Evolutionary conservation across 2,329 filamentous ascomycete genomes (phyloP).

Genomic region (Claviceps sorghi): DNA sequence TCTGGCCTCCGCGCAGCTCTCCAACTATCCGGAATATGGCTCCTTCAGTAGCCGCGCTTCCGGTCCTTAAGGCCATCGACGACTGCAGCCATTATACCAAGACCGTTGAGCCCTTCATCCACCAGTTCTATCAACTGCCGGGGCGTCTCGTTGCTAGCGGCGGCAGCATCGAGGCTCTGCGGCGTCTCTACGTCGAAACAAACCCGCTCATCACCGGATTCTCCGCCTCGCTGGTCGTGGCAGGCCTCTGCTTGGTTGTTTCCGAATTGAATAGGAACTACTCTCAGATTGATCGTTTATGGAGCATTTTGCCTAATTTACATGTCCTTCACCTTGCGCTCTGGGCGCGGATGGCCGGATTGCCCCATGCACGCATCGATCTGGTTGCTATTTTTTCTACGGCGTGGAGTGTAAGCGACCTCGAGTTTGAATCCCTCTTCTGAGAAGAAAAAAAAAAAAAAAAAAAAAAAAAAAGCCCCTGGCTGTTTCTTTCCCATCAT

Average conservation of each 20-base stretch:
- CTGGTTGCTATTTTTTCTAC: constrained; percentile 54
- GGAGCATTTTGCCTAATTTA: constrained; percentile 77
- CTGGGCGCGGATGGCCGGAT: constrained; percentile 65
- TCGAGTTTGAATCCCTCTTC: neutral
- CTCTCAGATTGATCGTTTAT: constrained; percentile 88
- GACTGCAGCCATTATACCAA: constrained; percentile 66
- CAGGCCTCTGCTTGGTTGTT: constrained; percentile 54
- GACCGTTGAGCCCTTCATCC: constrained; percentile 60
- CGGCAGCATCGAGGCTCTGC: constrained; percentile 45
- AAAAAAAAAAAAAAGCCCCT: no score
- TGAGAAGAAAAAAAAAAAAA: no score
- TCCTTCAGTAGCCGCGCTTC: constrained; percentile 46
- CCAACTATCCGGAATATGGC: neutral
- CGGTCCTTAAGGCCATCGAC: constrained; percentile 50
- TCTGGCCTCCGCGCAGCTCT: neutral
- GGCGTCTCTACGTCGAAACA: constrained; percentile 63
- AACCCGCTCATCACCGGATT: constrained; percentile 73
- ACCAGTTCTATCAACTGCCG: constrained; percentile 57
- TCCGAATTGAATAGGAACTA: constrained; percentile 87
- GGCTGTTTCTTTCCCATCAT: neutral
- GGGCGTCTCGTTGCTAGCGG: constrained; percentile 45
- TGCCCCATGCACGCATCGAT: constrained; percentile 58
- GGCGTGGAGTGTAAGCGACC: constrained; percentile 62
- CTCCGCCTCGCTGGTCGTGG: constrained; percentile 56
- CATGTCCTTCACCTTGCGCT: constrained; percentile 72